Evolutionary conservation across 352 stramenopile species (phyloP), one percentile per base, ranked within the genome.

Genomic region (Phytophthora europaea): DNA sequence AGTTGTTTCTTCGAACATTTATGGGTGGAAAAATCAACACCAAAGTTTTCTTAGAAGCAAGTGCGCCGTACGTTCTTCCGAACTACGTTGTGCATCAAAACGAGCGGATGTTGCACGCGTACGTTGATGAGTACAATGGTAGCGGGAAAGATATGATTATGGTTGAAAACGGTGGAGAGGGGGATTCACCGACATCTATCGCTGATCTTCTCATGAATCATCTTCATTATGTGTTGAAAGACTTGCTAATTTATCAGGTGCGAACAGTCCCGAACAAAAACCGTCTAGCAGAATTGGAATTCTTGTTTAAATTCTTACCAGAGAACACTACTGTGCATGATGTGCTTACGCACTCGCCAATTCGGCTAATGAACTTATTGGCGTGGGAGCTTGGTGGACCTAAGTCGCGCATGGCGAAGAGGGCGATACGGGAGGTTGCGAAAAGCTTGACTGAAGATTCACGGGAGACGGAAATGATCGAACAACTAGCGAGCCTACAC

Each of bases 341-440:
- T 72, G 72, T 91, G 20, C 86, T 94, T 54, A 80, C 62, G 1
- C 78, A 88, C 43, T 82, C 80, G 10, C 67, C 85, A 1, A 33
- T 93, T 38, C 82, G 81, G 51, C 53, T 94, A 50, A 72, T 91
- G 51, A 91, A 89, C 36, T 68, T 88, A 31, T 48, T 94, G 20
- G 86, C 73, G 12, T 93, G 87, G 87, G 87, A 94, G 43, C 82
- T 94, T 51, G 83, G 85, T 15, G 85, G 85, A 1, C 51, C 81
- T 52, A 78, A 84, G 23, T 75, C 76, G 72, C 84, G 80, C 20
- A 72, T 82, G 28, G 87, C 85, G 7, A 86, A 88, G 66, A 75
- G 76, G 36, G 80, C 85, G 12, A 91, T 94, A 40, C 80, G 79
- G 23, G 70, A 87, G 48, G 84, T 92, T 22, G 80, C 81, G 20